Evolutionary conservation across 176 grass and related monocot genomes (phyloP), one percentile per base, ranked within the genome.

Genomic region (Aegilops umbellulata): DNA sequence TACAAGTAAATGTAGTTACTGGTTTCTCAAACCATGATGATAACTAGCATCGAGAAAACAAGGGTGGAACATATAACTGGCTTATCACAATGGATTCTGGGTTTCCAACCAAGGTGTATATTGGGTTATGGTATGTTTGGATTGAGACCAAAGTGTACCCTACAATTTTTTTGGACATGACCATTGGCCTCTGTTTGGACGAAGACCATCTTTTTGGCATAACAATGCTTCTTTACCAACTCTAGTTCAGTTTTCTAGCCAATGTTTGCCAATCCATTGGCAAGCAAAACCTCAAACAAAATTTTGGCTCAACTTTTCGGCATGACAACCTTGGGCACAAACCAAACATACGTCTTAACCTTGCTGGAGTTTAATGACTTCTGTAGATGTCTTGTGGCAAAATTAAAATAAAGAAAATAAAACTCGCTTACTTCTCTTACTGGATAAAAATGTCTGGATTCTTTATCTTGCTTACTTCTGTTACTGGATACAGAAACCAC

Each of bases 401-500:
- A 53, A 74, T 8, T 19, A 46, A 16, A 58, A 20, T 8, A 22
- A 58, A 58, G 19, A 58, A 49, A 24, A 72, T 22, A 69, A 35
- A 25, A 69, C 6, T 46, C 20, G 72, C 42, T 55, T 83, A 10
- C 8, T 4, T 2, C 31, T 41, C 38, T 41, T 41, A 38, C 26
- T 32, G 71, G 29, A 6, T 71, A 77, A 64, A 24, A 24, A 75
- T 5, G 11, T 49, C n/a, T 74, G 8, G 55, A 58, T 58, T 87
- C 25, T 68, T 76, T 84, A 47, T 65, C 26, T 51, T 47, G 19
- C 22, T 32, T 34, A 68, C 38, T 76, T 62, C 11, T 69, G 24
- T 71, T 91, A 72, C 64, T 84, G 73, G 70, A 69, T 89, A 49
- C 88, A 92, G 93, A 98, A 80, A 65, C 96, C 96, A 82, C 76